Evolutionary conservation across 257 asterid genomes (phyloP).

Genomic region (Coffea eugenioides): DNA sequence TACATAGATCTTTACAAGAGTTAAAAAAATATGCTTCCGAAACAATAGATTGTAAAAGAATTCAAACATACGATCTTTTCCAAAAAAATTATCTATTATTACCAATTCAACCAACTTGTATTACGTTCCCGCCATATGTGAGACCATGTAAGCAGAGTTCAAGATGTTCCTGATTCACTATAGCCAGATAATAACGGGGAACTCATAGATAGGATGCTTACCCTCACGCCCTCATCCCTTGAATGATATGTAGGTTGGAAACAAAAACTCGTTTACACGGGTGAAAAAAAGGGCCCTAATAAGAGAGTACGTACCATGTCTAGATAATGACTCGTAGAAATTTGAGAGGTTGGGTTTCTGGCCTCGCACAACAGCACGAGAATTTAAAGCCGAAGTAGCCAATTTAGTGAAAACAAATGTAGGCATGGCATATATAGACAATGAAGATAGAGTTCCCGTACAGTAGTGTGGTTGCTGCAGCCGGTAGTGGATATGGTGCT

Average conservation of each 20-base stretch:
- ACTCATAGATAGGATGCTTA: no score
- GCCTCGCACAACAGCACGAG: neutral
- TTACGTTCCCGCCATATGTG: no score
- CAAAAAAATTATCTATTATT: no score
- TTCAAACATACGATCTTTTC: no score
- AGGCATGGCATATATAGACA: neutral
- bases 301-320: neutral
- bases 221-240: no score
- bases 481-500: constrained; percentile 18
- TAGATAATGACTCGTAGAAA: neutral
- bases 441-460: neutral
- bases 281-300: neutral
- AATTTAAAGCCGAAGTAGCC: neutral
- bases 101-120: no score
- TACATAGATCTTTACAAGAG: no score
- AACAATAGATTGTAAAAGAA: no score
- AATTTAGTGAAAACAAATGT: neutral
- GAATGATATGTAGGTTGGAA: no score
- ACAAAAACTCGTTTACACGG: no score
- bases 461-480: constrained; percentile 22
- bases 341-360: neutral
- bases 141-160: neutral
- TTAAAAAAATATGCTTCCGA: no score
- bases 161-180: neutral
- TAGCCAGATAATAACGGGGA: no score